Evolutionary conservation across 495 filamentous ascomycete species (phyloP), one percentile per base, ranked within the genome.

Genomic region (Schizothecium vesticola): DNA sequence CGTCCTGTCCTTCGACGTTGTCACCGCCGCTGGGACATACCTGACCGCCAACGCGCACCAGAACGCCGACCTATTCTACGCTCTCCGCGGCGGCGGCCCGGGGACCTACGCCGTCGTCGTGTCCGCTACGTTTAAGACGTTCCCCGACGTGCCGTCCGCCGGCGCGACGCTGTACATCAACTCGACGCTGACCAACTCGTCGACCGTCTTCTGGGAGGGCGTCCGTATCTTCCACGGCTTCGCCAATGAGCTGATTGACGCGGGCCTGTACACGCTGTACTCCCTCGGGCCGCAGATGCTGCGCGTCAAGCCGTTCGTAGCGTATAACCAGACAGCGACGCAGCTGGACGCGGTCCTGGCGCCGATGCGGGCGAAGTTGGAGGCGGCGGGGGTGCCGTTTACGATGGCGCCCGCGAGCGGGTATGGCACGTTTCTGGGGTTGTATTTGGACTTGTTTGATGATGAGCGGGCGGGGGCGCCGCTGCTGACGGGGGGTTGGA

Each of bases 11-110:
- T 81, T 79, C 21, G 81, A 80, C 26, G 84, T 88, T 8, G 83
- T 89, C 6, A 79, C 83, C 2, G 78, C 84, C 26, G 1, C 79
- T 80, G 56, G 80, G 84, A 6, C 86, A 78, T 0, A 82, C 82
- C 0, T 64, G 11, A 64, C 33, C 31, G 62, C 62, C 31, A 82
- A 80, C 55, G 73, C 80, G 21, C 69, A 73, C 25, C 75, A 76
- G 13, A 78, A 88, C 43, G 61, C 78, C 0, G 87, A 89, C 36
- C 78, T 88, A 2, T 89, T 87, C 63, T 78, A 76, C 70, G 85
- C 81, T 0, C 70, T 89, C 5, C 77, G 83, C n/a, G 85, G 85
- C 22, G 84, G 85, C 4, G 76, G 78, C 7, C 74, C 61, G 59
- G 81, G 80, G 2, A 84, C 83, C 1, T 88, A 82, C 56, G 86